Base-by-base conservation (phyloP, 352 stramenopile genomes). In the Phytophthora melonis region DNA sequence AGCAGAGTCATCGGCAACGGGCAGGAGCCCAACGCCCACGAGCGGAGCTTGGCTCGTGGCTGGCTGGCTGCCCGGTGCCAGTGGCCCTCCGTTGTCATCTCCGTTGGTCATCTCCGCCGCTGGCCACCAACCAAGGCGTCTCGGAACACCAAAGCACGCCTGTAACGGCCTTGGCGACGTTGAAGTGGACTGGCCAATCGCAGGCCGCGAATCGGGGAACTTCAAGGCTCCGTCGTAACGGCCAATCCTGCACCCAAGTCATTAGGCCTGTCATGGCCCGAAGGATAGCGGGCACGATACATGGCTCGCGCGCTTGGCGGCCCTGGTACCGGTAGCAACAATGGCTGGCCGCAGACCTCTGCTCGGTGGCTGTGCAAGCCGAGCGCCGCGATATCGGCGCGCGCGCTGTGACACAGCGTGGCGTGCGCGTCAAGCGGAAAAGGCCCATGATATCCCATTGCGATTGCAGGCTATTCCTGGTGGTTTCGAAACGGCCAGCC, bases 121-220 rank as follows among this genome's bases (percentile, higher is more conserved):
- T 67, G 50, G 27, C n/a, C 21, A 43, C 50, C 21, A 47, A 47
- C 32, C 16, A 18, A n/a, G 34, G 10, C 27, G 27, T 32, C 27
- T 32, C 27, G 27, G 27, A 55, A 5, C 3, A 8, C 3, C 18
- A 36, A 49, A 41, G 58, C 23, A 72, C 63, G 52, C 45, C 30
- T 74, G 71, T 74, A 78, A 67, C 65, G 54, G 70, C n/a, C 19
- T 39, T 55, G 34, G 19, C 34, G 58, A 68, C 70, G 65, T 74
- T 69, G 62, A 74, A 54, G 52, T 65, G 50, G n/a, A 59, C 25
- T 41, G 52, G n/a, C 72, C 72, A 78, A 75, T 72, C 11, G 60
- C 7, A 52, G 23, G 23, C 0, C 63, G 19, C 27, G 11, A 30
- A 30, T 14, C 53, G 2, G 41, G 58, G 13, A 64, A 66, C 66